A percentile compares a stretch with the other conserved stretches of the same genome.
Evolutionary conservation across 2,329 filamentous ascomycete genomes (phyloP).

Genomic region (Cucurbitaria berberidis): DNA sequence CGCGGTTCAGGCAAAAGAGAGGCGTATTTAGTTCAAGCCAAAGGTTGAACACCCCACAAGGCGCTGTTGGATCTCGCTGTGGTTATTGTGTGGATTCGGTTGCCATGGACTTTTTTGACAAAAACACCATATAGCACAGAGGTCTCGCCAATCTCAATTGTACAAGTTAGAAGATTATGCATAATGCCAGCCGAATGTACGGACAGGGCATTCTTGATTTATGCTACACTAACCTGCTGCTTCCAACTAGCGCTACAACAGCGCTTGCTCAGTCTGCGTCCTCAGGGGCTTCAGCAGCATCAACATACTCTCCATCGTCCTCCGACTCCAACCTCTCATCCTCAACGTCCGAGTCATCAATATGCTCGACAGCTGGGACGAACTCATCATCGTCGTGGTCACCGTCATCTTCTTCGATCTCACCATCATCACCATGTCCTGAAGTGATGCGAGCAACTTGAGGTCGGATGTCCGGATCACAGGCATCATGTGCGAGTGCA

Average conservation of each 20-base stretch:
- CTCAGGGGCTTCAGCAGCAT: conserved; percentile 13
- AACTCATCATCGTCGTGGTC: conserved; percentile 24
- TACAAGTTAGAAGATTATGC: no score
- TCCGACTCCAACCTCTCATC: conserved; percentile 6
- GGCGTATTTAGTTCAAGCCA: no score
- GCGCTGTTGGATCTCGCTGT: no score
- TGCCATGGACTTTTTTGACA: no score
- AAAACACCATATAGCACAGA: no score
- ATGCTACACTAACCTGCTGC: background rate
- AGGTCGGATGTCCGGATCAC: conserved; percentile 14
- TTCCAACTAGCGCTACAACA: background rate
- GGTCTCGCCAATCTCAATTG: no score
- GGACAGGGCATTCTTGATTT: background rate
- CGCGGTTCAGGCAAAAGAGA: no score
- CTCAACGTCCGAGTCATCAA: conserved; percentile 24
- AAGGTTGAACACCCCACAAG: no score
- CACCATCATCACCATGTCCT: conserved; percentile 3
- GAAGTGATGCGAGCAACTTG: conserved; percentile 16
- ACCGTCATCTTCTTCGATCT: conserved; percentile 10
- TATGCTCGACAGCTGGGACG: conserved; percentile 11
- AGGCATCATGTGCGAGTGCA: background rate
- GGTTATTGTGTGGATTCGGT: no score
- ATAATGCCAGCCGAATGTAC: no score
- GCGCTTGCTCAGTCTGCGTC: background rate
- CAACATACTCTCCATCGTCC: conserved; percentile 9